phyloP scores from a whole-genome alignment of 1,284 basidiomycete genomes.

The Microstroma glucosiphilum region DNA sequence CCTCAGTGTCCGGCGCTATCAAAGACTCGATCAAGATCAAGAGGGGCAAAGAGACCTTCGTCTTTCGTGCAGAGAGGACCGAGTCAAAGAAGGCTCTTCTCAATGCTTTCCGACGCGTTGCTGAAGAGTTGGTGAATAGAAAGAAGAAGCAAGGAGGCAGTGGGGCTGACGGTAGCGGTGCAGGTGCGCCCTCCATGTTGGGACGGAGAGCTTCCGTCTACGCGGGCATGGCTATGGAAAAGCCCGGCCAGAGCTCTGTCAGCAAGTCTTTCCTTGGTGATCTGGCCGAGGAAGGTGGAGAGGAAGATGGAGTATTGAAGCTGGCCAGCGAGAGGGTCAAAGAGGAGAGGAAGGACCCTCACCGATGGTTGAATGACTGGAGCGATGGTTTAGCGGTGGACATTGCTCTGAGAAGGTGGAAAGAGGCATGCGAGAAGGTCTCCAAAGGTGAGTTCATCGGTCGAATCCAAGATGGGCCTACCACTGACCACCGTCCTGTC shows the following conservation, averaged over 20 bases:
- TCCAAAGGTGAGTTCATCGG: constrained; percentile 62
- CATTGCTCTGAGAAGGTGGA: constrained; percentile 83
- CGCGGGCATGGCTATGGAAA: constrained; percentile 1
- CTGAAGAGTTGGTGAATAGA: constrained; percentile 80
- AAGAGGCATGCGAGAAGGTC: constrained; percentile 72
- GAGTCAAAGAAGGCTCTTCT: constrained; percentile 82
- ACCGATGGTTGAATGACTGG: constrained; percentile 79
- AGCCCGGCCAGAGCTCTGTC: background rate
- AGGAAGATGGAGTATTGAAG: background rate
- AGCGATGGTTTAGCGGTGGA: constrained; percentile 84
- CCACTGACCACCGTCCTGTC: background rate
- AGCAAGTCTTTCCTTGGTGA: background rate
- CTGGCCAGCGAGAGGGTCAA: constrained; percentile 1
- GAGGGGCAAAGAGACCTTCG: constrained; percentile 84
- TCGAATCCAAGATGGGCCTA: too few species aligned
- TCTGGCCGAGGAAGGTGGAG: background rate
- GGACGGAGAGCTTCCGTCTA: background rate
- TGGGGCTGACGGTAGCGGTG: constrained; percentile 16
- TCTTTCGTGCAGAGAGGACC: constrained; percentile 75
- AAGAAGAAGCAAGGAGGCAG: constrained; percentile 79
- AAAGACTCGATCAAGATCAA: constrained; percentile 94
- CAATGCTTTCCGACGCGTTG: constrained; percentile 78
- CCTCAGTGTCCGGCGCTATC: constrained; percentile 60
- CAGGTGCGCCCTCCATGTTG: background rate
- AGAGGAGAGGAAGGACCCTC: constrained; percentile 42